These are phyloP conservation scores for Tothia fuscella DNA, from an alignment of 2,329 filamentous ascomycete species.

Conservation along the genomic window DNA sequence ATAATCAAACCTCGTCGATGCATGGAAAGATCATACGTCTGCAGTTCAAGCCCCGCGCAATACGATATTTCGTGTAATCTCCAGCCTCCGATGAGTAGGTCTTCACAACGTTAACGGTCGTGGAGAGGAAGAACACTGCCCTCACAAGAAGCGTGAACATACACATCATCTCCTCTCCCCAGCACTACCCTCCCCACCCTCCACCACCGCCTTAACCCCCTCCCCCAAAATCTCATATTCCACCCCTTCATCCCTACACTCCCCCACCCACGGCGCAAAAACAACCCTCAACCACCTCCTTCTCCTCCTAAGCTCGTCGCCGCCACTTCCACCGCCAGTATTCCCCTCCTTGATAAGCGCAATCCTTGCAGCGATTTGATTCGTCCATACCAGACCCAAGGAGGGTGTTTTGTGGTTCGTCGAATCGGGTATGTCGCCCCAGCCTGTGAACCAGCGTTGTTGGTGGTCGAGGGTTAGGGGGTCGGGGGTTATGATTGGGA, in stretches of 20 bases:
- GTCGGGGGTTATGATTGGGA: constrained; percentile 34
- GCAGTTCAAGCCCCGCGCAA: no score
- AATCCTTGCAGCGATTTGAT: constrained; percentile 73
- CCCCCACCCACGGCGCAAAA: constrained; percentile 65
- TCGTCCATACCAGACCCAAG: constrained; percentile 80
- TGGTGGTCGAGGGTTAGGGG: constrained; percentile 74
- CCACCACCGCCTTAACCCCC: constrained; percentile 32
- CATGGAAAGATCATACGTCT: no score
- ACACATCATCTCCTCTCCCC: no score
- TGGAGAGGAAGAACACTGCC: no score
- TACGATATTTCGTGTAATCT: no score
- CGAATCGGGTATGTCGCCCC: constrained; percentile 52
- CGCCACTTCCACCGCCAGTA: constrained; percentile 19
- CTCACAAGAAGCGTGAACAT: no score
- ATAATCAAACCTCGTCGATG: no score
- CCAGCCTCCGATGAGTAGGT: no score
- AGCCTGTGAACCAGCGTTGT: constrained; percentile 89
- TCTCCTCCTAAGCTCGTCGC: constrained; percentile 28
- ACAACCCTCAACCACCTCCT: constrained; percentile 68
- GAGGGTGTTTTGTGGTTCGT: constrained; percentile 64
- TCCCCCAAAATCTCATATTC: constrained; percentile 67
- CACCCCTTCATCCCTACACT: constrained; percentile 40
- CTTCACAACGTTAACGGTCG: no score
- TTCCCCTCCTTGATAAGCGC: constrained; percentile 55
- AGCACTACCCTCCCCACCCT: no score